Percentiles rank a stretch among this genome's conserved stretches.
Evolutionary conservation across 768 basidiomycete species (phyloP).

Genomic region (Collybia sp.): DNA sequence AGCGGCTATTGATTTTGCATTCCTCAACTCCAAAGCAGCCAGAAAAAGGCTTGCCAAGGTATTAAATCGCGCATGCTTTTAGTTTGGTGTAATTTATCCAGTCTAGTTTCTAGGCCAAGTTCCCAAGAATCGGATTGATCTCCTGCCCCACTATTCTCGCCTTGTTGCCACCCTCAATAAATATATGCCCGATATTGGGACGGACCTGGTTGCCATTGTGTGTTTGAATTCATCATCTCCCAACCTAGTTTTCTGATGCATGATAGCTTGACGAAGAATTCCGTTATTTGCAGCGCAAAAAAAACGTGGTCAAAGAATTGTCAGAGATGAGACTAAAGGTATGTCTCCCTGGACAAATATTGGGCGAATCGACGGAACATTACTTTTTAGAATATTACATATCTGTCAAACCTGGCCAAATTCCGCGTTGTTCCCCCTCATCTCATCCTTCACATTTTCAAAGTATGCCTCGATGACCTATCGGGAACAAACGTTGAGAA

Average conservation of each 20-base stretch:
- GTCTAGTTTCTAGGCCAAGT: constrained; percentile 77
- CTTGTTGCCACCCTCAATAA: constrained; percentile 82
- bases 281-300: constrained; percentile 90
- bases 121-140: constrained; percentile 83
- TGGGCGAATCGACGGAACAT: background rate
- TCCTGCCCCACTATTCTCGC: constrained; percentile 90
- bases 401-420: constrained; percentile 91
- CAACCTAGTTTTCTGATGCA: constrained; percentile 2
- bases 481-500: constrained; percentile 92
- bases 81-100: constrained; percentile 2
- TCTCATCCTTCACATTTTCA: constrained; percentile 91
- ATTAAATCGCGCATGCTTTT: background rate
- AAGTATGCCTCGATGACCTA: constrained; percentile 96
- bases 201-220: constrained; percentile 77
- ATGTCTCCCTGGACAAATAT: constrained; percentile 7
- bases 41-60: constrained; percentile 90
- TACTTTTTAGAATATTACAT: constrained; percentile 70
- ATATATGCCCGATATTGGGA: constrained; percentile 93
- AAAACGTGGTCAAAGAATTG: constrained; percentile 87
- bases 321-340: constrained; percentile 85
- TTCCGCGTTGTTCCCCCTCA: constrained; percentile 89
- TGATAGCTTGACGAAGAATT: constrained; percentile 93
- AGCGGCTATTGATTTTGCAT: constrained; percentile 92
- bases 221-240: constrained; percentile 22
- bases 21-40: constrained; percentile 94